phyloP scores from a whole-genome alignment of 2,329 filamentous ascomycete genomes.

The Rutstroemia sydowiana region DNA sequence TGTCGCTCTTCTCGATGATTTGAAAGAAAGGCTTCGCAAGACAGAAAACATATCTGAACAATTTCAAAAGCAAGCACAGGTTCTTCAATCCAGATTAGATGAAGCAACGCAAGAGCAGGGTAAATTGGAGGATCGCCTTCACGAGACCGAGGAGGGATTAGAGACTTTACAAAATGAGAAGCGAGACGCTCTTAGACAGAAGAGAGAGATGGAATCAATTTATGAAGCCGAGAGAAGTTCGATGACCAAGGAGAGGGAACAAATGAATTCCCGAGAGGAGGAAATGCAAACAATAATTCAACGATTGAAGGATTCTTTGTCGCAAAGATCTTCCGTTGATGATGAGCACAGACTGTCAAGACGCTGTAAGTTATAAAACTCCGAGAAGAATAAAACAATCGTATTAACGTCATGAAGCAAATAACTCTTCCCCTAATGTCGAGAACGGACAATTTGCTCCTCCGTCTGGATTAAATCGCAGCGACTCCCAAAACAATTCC shows the following conservation, averaged over 20 bases:
- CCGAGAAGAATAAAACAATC: not conserved
- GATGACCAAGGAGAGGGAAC: constrained; percentile 87
- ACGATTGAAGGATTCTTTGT: constrained; percentile 80
- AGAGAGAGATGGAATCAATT: constrained; percentile 84
- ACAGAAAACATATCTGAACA: constrained; percentile 73
- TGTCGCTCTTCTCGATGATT: constrained; percentile 70
- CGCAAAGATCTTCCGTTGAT: constrained; percentile 57
- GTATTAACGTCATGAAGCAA: constrained; percentile 25
- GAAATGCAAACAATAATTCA: constrained; percentile 88
- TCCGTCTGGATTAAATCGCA: constrained; percentile 74
- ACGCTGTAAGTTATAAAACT: constrained; percentile 41
- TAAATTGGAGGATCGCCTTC: constrained; percentile 78
- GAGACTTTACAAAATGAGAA: constrained; percentile 79
- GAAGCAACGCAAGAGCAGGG: constrained; percentile 77
- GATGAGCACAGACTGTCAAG: constrained; percentile 51
- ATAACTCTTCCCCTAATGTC: constrained; percentile 57
- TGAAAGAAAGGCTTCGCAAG: constrained; percentile 74
- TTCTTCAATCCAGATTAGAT: constrained; percentile 78
- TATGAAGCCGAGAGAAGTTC: constrained; percentile 86
- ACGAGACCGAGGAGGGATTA: constrained; percentile 78
- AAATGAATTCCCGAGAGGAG: constrained; percentile 74
- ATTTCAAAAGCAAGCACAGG: constrained; percentile 74
- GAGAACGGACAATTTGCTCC: constrained; percentile 79
- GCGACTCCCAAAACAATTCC: constrained; percentile 82
- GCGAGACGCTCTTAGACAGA: constrained; percentile 72